Conservation (phyloP, 345 rosid species). For the Noccaea bulbosa region DNA sequence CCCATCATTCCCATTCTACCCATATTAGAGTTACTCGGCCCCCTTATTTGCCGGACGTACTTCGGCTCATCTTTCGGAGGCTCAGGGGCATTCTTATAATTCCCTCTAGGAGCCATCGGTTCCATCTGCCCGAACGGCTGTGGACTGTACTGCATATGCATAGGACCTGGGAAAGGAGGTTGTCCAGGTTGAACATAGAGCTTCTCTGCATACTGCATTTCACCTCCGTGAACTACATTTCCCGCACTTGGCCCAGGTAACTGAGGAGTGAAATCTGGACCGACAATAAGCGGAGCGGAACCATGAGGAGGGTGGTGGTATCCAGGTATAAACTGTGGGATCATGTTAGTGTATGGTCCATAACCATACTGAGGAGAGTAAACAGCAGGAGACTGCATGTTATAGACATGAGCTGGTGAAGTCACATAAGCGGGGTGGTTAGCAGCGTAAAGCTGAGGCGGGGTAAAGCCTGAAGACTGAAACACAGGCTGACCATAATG, state of each 20-base stretch:
- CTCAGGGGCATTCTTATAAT: slow-evolving; percentile 45
- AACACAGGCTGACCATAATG: slow-evolving; percentile 50
- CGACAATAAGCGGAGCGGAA: slow-evolving; percentile 47
- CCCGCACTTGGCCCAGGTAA: slow-evolving; percentile 52
- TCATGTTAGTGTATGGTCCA: slow-evolving; percentile 50
- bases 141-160: slow-evolving; percentile 55
- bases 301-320: slow-evolving; percentile 48
- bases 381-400: slow-evolving; percentile 45
- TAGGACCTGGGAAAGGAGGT: slow-evolving; percentile 49
- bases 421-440: slow-evolving; percentile 46
- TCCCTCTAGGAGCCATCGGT: slow-evolving; percentile 41
- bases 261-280: slow-evolving; percentile 48
- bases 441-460: slow-evolving; percentile 48
- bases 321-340: slow-evolving; percentile 54
- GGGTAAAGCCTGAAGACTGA: slow-evolving; percentile 62
- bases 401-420: slow-evolving; percentile 52
- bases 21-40: slow-evolving; percentile 38
- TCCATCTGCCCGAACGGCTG: slow-evolving; percentile 56
- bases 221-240: slow-evolving; percentile 47
- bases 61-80: slow-evolving; percentile 50
- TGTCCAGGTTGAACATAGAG: slow-evolving; percentile 56
- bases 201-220: slow-evolving; percentile 53
- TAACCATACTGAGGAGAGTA: slow-evolving; percentile 54
- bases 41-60: slow-evolving; percentile 43
- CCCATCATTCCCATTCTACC: slow-evolving; percentile 46